These are phyloP conservation scores for Claviceps pazoutovae DNA, from an alignment of 2,329 filamentous ascomycete genomes.

Conservation along the genomic window DNA sequence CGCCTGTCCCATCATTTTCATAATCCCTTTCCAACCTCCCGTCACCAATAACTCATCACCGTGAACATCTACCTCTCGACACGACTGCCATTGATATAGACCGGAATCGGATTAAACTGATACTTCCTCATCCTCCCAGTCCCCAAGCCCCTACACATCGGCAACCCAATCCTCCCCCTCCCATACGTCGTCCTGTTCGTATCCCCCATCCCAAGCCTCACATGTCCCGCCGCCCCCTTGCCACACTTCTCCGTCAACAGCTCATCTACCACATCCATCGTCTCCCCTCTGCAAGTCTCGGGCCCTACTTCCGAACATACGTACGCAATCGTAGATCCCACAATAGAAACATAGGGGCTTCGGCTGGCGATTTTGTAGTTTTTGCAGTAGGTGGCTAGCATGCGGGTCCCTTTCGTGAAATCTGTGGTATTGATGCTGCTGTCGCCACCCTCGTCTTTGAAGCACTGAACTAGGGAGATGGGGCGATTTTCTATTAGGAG, in stretches of 20 bases:
- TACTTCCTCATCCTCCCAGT: not conserved
- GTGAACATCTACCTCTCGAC: not conserved
- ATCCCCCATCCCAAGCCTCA: not conserved
- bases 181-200: conserved; percentile 1
- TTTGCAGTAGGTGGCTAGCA: not conserved
- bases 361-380: not conserved
- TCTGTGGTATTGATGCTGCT: not conserved
- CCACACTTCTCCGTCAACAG: not conserved
- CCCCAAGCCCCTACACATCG: not conserved
- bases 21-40: not conserved
- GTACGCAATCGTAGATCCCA: not conserved
- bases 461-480: not conserved
- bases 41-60: too few species aligned
- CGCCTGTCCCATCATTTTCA: not conserved
- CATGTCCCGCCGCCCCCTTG: not conserved
- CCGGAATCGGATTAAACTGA: not conserved
- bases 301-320: not conserved
- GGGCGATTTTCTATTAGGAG: not conserved
- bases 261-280: not conserved
- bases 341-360: not conserved
- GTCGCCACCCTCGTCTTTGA: not conserved
- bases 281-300: not conserved
- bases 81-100: not conserved
- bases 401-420: not conserved
- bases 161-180: not conserved